Base-by-base conservation (phyloP, 805 yeast species). In the Torulaspora quercuum region DNA sequence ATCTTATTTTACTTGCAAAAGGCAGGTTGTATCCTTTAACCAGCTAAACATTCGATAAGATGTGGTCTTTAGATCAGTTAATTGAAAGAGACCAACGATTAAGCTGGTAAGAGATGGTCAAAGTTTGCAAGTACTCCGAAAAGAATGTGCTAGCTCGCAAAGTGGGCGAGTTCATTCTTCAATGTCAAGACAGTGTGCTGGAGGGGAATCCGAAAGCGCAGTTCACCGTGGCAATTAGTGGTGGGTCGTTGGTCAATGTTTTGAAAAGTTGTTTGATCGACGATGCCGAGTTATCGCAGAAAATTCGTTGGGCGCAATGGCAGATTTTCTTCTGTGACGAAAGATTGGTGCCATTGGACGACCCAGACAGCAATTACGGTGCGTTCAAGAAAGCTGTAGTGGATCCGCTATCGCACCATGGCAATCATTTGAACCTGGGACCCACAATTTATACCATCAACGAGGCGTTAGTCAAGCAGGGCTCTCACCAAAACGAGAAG, bases 291-390 rank as follows among this genome's bases (percentile, higher is more conserved):
- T 55, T 72, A 26, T 63, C 69, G 1, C 38, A 59, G 2, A 50
- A 68, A 39, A 71, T 80, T 19, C 63, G 76, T 51, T 84, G 94
- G 90, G 60, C 65, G 23, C 70, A 77, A 49, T 84, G 95, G 94
- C 76, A 76, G 42, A 79, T 89, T 8, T 89, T 71, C 65, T 87
- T 89, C 63, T 80, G 89, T 47, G 97, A 89, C 57, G 97, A 89
- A 67, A 76, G 97, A 62, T 62, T 89, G 45, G 96, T 89, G 23
- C 84, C 95, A 7, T 69, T 86, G 53, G 76, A 76, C 48, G 82
- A 86, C 56, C 78, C 72, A 14, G 97, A 89, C 59, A 84, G 95
- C 43, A 89, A 89, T 68, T 87, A 76, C 57, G 90, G 92, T 3
- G 70, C 82, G 34, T 84, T 89, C 68, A 75, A 82, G 54, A 65